Evolutionary conservation across 108 stramenopile genomes (phyloP), one percentile per base, ranked within the genome.

Genomic region (Cyclostephanos invisitatus): DNA sequence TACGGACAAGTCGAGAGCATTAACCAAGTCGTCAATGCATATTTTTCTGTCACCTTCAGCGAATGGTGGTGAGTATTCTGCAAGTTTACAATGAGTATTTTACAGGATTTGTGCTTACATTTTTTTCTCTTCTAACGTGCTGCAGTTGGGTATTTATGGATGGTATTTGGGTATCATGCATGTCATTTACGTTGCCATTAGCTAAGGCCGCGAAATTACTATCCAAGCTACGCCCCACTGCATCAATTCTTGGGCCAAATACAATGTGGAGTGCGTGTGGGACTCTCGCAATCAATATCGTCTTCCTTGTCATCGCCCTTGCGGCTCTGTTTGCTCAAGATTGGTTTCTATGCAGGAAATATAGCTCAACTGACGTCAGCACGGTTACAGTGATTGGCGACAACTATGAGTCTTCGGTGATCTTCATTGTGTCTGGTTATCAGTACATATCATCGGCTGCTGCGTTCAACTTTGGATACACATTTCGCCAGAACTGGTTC

Each of bases 1-100:
- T 91, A 89, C 68, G 91, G 91, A 18, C 91, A 91, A 69, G 62
- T 91, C n/a, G 83, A 82, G 29, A 68, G 81, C 21, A 65, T 85
- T 67, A 72, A 76, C 37, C 83, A 90, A 65, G 69, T 84, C n/a
- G 78, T 77, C 14, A 81, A 64, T 50, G 87, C 85, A 7, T 85
- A 83, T 49, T 65, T 87, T 20, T 32, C 44, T 24, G 75, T 87
- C 15, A 87, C 82, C 4, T 84, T 87, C 48, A 56, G 82, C 5
- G 90, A 88, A 61, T 88, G 79, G 83, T 74, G 74, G 51, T 90
- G 86, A 84, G 83, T 84, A 22, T 78, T 62, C 21, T 27, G 22
- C 12, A 53, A 55, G 28, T 25, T 48, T 51, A 27, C 24, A 21
- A 15, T 22, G 8, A 62, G 7, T 0, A 0, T 28, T 27, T 46